Percentiles rank a stretch among this genome's conserved stretches.
phyloP scores from a whole-genome alignment of 2,329 filamentous ascomycete species.

The Phoma herbarum region DNA sequence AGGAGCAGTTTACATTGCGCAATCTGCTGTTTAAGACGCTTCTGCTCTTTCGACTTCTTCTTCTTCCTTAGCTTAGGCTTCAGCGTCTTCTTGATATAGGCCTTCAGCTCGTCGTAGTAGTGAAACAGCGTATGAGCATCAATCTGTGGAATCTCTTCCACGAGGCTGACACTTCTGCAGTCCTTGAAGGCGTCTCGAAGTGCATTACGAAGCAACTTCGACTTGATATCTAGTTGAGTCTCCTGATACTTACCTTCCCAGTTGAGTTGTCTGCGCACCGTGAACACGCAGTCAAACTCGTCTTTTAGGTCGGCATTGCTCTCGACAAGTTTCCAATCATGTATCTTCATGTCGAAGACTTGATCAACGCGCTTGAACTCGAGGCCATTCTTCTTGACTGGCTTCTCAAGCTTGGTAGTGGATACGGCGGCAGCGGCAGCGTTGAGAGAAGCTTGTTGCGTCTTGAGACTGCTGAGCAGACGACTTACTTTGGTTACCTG shows the following conservation, averaged over 20 bases:
- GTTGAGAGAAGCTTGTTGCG: no score
- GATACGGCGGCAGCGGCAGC: no score
- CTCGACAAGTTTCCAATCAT: slow-evolving; percentile 72
- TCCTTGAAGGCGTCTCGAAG: slow-evolving; percentile 76
- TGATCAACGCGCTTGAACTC: slow-evolving; percentile 76
- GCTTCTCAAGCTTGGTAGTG: no score
- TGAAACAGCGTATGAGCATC: slow-evolving; percentile 61
- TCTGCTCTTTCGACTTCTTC: slow-evolving; percentile 68
- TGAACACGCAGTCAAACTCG: slow-evolving; percentile 80
- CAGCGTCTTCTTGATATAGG: slow-evolving; percentile 67
- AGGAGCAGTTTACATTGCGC: slow-evolving; percentile 76
- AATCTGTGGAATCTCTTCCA: slow-evolving; percentile 77
- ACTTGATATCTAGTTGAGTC: slow-evolving; percentile 84
- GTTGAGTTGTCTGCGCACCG: slow-evolving; percentile 82
- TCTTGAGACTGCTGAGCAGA: no score
- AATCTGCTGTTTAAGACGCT: slow-evolving; percentile 66
- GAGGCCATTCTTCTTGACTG: slow-evolving; percentile 53
- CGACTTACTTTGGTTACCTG: no score
- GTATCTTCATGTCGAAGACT: slow-evolving; percentile 59
- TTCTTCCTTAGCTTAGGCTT: slow-evolving; percentile 66
- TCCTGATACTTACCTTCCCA: slow-evolving; percentile 83
- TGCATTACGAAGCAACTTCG: slow-evolving; percentile 76
- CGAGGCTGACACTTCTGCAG: slow-evolving; percentile 79
- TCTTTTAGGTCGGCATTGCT: slow-evolving; percentile 70
- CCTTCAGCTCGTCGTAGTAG: slow-evolving; percentile 80